These are phyloP conservation scores for Epichloe hybrida DNA, from an alignment of 2,329 filamentous ascomycete genomes.

Conservation along the genomic window DNA sequence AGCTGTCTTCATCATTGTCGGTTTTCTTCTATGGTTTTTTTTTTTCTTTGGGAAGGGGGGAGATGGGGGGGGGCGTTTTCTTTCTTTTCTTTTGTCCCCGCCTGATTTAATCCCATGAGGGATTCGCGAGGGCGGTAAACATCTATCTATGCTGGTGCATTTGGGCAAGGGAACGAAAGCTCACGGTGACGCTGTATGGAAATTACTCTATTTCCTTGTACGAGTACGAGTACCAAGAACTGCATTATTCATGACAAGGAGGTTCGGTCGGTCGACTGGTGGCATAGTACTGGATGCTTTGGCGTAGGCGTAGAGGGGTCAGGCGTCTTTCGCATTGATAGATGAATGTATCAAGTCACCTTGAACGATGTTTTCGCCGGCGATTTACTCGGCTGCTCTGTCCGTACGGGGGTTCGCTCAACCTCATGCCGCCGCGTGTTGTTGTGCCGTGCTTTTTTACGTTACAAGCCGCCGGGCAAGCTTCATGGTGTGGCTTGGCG, in stretches of 20 bases:
- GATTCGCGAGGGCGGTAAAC: too few relatives aligned
- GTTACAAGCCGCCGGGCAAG: too few relatives aligned
- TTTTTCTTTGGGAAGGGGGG: background rate
- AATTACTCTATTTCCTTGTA: background rate
- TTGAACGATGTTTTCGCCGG: background rate
- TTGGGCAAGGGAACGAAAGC: background rate
- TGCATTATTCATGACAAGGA: conserved; percentile 1
- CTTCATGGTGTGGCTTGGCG: too few relatives aligned
- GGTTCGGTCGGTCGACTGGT: too few relatives aligned
- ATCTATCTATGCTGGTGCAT: background rate
- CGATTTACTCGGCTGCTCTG: background rate
- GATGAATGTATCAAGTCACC: background rate
- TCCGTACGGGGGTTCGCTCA: too few relatives aligned
- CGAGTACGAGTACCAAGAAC: conserved; percentile 1
- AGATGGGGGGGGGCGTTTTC: background rate
- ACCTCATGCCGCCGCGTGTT: too few relatives aligned
- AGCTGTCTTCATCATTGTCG: background rate
- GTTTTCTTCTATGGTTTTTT: background rate
- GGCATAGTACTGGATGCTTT: too few relatives aligned
- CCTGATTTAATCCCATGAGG: background rate
- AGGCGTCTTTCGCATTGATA: background rate
- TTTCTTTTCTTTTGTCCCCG: background rate
- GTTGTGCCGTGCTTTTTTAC: too few relatives aligned
- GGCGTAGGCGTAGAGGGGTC: background rate
- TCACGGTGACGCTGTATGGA: background rate